Evolutionary conservation across 257 asterid species (phyloP).

Genomic region (Lavandula angustifolia): DNA sequence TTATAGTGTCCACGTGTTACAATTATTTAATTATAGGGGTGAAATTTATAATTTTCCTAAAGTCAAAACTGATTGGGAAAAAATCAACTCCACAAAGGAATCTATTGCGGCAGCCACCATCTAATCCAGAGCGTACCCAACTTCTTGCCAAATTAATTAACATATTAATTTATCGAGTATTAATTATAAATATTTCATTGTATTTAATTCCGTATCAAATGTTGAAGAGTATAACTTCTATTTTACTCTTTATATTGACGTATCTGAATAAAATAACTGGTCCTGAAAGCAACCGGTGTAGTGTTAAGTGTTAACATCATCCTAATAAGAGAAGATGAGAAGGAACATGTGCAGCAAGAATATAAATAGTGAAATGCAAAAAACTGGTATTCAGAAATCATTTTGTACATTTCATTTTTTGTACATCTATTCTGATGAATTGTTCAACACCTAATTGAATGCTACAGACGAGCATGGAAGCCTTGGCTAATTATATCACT

Average conservation of each 20-base stretch:
- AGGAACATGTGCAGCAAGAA: conserved; percentile 8
- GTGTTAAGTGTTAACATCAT: conserved; percentile 7
- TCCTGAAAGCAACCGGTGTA: conserved; percentile 22
- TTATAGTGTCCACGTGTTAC: neutral
- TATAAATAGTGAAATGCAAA: neutral
- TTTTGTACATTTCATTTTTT: too few relatives aligned
- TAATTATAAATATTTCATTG: too few relatives aligned
- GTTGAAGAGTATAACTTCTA: too few relatives aligned
- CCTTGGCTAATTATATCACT: too few relatives aligned
- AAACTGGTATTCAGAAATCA: neutral
- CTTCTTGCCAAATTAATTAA: too few relatives aligned
- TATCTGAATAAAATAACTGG: neutral
- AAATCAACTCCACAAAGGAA: conserved; percentile 13
- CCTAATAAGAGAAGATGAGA: conserved; percentile 22
- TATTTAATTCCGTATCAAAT: too few relatives aligned
- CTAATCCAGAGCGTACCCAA: neutral
- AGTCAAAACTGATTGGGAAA: neutral
- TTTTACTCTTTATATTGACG: too few relatives aligned
- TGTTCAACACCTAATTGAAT: too few relatives aligned
- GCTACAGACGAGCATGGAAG: too few relatives aligned
- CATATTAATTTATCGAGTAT: too few relatives aligned
- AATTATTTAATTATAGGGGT: conserved; percentile 3
- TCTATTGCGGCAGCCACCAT: conserved; percentile 20
- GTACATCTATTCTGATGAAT: too few relatives aligned
- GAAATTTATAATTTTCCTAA: neutral